Base-by-base conservation (phyloP, 495 filamentous ascomycete species). In the Pseudotulostoma volvatum region DNA sequence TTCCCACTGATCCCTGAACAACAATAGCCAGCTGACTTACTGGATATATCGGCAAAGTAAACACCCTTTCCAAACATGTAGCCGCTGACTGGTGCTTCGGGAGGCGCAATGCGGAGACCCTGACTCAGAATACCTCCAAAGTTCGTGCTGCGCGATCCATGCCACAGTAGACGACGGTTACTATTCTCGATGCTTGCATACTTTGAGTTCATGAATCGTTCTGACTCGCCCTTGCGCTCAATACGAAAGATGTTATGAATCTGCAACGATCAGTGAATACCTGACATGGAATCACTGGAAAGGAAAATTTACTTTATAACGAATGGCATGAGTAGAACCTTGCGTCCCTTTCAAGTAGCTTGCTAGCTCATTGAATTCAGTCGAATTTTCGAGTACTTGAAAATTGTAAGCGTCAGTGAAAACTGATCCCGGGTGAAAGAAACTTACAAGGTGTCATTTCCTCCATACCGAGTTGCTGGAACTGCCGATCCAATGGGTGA, bases 11-110 rank as follows among this genome's bases (percentile, higher is more conserved):
- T 67, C 4, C 55, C 55, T 3, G 70, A 47, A 1, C 53, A 68
- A 53, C 83, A 90, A 59, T 92, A 93, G 43, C 74, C 72, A 15
- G 84, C 83, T 3, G 78, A 84, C 55, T 86, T 82, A 53, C 60
- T 71, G 44, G 73, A 78, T 57, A 81, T 81, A 49, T 94, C 86
- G 9, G 86, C 84, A 1, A 93, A 65, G 51, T 94, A 93, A 32
- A 93, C 75, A n/a, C 85, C 86, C 42, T 90, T 87, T 44, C 79
- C 84, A 45, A 90, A 92, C 65, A 74, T 76, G 56, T 87, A 85
- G 0, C 84, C 84, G 34, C 64, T 72, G 2, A 76, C 75, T 1
- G 81, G 84, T 0, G 81, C 82, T 53, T 87, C 81, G 0, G 83
- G 82, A 0, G 85, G 84, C 0, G 85, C 84, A 39, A 93, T 92